Conservation (phyloP, 1,284 basidiomycete species). For the Uromyces viciae-fabae region DNA sequence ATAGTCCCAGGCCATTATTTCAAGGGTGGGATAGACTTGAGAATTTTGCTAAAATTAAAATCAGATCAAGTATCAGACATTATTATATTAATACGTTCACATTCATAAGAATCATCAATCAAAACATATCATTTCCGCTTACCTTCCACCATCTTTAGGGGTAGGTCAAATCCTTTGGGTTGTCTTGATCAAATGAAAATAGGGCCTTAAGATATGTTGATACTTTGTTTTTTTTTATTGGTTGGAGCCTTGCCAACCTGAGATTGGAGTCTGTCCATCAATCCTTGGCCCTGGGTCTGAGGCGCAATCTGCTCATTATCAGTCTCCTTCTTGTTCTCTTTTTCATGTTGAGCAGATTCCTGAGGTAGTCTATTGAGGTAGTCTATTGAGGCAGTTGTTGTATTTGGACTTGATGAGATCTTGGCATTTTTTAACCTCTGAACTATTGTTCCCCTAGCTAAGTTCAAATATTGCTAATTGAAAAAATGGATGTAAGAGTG, state of each 20-base stretch:
- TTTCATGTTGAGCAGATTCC: too few relatives aligned
- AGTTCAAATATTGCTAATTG: background rate
- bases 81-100: too few relatives aligned
- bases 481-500: constrained; percentile 11
- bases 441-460: background rate
- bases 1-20: background rate
- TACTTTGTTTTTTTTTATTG: background rate
- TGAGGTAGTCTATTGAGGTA: too few relatives aligned
- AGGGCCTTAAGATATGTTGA: background rate
- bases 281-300: too few relatives aligned
- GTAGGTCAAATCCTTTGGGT: background rate
- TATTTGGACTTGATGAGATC: background rate
- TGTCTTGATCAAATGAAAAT: background rate
- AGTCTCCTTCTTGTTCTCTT: too few relatives aligned
- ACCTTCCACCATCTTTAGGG: background rate
- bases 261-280: background rate
- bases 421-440: background rate
- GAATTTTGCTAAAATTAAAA: background rate
- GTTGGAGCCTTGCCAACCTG: background rate
- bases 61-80: too few relatives aligned
- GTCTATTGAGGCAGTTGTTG: too few relatives aligned
- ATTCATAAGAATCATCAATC: too few relatives aligned
- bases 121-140: too few relatives aligned
- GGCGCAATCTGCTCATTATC: too few relatives aligned
- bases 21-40: background rate